These are phyloP conservation scores for Edaphochlamys debaryana DNA, from an alignment of 139 green algal species.

Conservation along the genomic window DNA sequence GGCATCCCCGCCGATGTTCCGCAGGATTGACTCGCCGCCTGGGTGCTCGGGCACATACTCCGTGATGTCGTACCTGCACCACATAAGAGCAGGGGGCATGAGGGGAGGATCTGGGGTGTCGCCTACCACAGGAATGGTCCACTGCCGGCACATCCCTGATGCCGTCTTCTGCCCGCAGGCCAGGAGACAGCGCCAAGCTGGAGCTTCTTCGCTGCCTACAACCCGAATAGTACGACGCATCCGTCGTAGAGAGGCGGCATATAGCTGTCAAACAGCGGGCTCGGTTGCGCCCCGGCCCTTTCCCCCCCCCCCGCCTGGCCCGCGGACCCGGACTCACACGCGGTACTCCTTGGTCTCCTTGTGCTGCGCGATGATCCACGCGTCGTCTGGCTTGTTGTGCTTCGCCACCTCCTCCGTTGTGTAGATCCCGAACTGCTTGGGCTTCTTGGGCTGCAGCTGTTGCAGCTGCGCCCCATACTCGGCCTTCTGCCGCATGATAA, in stretches of 20 bases:
- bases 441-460: slow-evolving; percentile 28
- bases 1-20: slow-evolving; percentile 82
- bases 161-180: no score
- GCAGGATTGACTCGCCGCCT: slow-evolving; percentile 85
- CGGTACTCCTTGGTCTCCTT: slow-evolving; percentile 48
- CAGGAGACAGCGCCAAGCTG: no score
- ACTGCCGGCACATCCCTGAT: no score
- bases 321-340: slow-evolving; percentile 29
- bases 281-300: no score
- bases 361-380: slow-evolving; percentile 80
- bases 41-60: slow-evolving; percentile 92
- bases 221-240: no score
- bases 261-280: no score
- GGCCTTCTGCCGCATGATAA: not conserved
- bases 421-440: slow-evolving; percentile 46
- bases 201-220: no score
- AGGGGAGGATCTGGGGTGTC: no score
- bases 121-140: no score
- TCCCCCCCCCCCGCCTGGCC: no score
- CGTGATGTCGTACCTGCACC: slow-evolving; percentile 84
- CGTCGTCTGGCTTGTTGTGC: slow-evolving; percentile 75
- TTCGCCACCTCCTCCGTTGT: slow-evolving; percentile 77
- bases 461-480: slow-evolving; percentile 11
- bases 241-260: no score
- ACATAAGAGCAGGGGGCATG: no score